Conservation (phyloP, 805 yeast species). For the Saccharomycopsis lassenensis region DNA sequence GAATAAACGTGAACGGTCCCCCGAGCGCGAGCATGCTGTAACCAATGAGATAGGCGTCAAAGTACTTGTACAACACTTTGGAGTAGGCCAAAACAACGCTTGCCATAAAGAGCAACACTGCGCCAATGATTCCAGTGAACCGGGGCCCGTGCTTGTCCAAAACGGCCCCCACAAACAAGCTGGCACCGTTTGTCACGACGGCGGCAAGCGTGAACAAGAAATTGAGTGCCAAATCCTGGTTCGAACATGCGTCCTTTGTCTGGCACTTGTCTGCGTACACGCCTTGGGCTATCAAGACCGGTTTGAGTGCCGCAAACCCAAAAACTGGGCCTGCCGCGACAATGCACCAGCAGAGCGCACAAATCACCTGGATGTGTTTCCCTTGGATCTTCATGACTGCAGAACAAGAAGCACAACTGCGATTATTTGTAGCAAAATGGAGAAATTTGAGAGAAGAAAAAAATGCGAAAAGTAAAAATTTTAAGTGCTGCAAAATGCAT, state of each 20-base stretch:
- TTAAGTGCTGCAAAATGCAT: too few species aligned
- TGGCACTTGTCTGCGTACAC: slow-evolving; percentile 58
- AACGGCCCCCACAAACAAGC: slow-evolving; percentile 71
- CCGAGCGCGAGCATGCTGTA: slow-evolving; percentile 73
- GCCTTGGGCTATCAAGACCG: slow-evolving; percentile 66
- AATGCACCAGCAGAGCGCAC: slow-evolving; percentile 81
- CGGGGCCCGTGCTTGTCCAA: slow-evolving; percentile 76
- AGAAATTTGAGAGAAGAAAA: neutral
- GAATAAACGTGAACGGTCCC: slow-evolving; percentile 89
- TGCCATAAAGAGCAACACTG: slow-evolving; percentile 47
- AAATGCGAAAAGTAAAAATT: neutral
- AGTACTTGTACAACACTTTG: slow-evolving; percentile 20
- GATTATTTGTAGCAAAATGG: too few species aligned
- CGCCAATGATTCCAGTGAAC: slow-evolving; percentile 65
- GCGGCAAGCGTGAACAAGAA: slow-evolving; percentile 80
- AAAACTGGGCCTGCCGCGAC: slow-evolving; percentile 89
- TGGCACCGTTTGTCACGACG: slow-evolving; percentile 73
- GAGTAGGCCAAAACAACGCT: slow-evolving; percentile 37
- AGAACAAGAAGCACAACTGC: too few species aligned
- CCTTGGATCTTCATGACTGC: slow-evolving; percentile 5
- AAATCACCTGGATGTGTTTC: slow-evolving; percentile 44
- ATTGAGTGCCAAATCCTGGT: slow-evolving; percentile 78
- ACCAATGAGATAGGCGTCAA: slow-evolving; percentile 67
- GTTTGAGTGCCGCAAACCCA: slow-evolving; percentile 93
- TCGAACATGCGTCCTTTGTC: slow-evolving; percentile 39